Evolutionary conservation across 257 asterid species (phyloP).

Genomic region (Salvia splendens): DNA sequence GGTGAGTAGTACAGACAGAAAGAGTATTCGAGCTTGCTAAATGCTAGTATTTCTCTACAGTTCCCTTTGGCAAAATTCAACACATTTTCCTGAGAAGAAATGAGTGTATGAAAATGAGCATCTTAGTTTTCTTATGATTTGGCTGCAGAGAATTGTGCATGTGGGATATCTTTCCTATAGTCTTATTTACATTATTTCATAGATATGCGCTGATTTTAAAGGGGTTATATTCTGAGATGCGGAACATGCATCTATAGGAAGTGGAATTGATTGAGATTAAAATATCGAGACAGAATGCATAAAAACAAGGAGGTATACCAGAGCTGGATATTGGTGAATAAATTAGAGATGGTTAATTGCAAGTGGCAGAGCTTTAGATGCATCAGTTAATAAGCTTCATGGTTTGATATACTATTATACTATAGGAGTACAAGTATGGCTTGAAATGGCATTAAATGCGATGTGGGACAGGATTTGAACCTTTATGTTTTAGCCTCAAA

Average conservation of each 20-base stretch:
- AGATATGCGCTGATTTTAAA: not conserved
- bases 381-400: constrained; percentile 10
- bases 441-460: constrained; percentile 11
- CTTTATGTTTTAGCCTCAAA: constrained; percentile 9
- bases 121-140: not conserved
- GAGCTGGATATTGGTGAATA: too few species aligned
- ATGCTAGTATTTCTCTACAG: not conserved
- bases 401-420: constrained; percentile 1
- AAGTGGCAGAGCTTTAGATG: not conserved
- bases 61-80: constrained; percentile 10
- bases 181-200: constrained; percentile 2
- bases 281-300: constrained; percentile 3
- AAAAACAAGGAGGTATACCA: too few species aligned
- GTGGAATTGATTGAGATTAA: constrained; percentile 18
- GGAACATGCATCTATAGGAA: constrained; percentile 2
- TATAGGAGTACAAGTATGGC: constrained; percentile 2
- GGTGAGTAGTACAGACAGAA: constrained; percentile 61
- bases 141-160: constrained; percentile 21
- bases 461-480: not conserved
- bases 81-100: constrained; percentile 11
- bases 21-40: constrained; percentile 11
- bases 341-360: not conserved
- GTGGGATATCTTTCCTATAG: constrained; percentile 1
- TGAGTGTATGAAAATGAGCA: not conserved
- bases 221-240: not conserved